phyloP scores from a whole-genome alignment of 306 rosid genomes.

The Hippophae gyantsensis region DNA sequence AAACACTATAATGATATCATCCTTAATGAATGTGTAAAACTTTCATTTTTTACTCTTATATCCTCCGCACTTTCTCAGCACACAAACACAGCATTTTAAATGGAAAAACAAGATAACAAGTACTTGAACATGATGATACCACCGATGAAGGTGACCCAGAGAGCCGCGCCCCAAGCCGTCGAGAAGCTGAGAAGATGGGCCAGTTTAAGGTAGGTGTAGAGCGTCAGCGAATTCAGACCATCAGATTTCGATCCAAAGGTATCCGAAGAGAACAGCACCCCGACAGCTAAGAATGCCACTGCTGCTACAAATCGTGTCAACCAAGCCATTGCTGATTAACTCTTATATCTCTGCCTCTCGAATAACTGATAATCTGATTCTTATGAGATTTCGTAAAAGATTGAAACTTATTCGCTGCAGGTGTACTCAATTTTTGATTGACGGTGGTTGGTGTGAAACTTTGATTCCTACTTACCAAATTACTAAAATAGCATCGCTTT shows the following conservation, averaged over 20 bases:
- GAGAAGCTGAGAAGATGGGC: conserved; percentile 89
- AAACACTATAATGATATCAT: too few species aligned
- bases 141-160: conserved; percentile 97
- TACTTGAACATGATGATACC: conserved; percentile 99
- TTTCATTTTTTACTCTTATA: too few species aligned
- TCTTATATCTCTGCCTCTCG: conserved; percentile 1
- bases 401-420: too few species aligned
- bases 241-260: conserved; percentile 65
- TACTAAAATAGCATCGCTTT: too few species aligned
- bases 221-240: conserved; percentile 30
- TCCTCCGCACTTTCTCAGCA: conserved; percentile 4
- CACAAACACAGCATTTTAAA: conserved; percentile 10
- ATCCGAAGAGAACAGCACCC: conserved; percentile 89
- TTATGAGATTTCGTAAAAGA: too few species aligned
- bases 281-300: conserved; percentile 70
- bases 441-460: too few species aligned
- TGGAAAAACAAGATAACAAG: neutral
- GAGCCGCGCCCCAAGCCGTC: conserved; percentile 79
- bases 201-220: conserved; percentile 60
- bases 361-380: too few species aligned
- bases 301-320: conserved; percentile 58
- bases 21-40: too few species aligned
- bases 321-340: conserved; percentile 58
- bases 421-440: too few species aligned
- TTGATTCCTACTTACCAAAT: too few species aligned